Percentiles rank a stretch among this genome's conserved stretches.
Evolutionary conservation across 2,329 filamentous ascomycete genomes (phyloP).

Genomic region (Alternaria atra): DNA sequence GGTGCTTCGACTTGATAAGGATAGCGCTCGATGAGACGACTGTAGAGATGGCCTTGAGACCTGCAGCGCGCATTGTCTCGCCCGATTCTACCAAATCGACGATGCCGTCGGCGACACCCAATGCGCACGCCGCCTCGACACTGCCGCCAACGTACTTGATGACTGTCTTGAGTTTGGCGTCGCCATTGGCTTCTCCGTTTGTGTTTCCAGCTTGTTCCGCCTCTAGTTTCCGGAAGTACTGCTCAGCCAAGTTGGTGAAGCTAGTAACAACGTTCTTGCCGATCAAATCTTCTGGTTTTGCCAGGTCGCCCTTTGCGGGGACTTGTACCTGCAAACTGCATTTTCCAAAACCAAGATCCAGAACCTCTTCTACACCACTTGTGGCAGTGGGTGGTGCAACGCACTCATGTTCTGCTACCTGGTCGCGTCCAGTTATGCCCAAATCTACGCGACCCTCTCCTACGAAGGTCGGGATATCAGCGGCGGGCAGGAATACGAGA

Average conservation of each 20-base stretch:
- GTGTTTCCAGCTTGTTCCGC: constrained; percentile 51
- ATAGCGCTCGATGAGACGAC: constrained; percentile 88
- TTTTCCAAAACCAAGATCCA: constrained; percentile 88
- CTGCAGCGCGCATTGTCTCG: constrained; percentile 96
- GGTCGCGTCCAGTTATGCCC: constrained; percentile 93
- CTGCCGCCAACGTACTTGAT: constrained; percentile 95
- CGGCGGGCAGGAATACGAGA: constrained; percentile 94
- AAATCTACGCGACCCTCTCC: constrained; percentile 93
- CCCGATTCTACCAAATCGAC: constrained; percentile 98
- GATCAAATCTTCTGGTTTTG: constrained; percentile 77
- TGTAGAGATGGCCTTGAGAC: constrained; percentile 92
- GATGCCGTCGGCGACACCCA: constrained; percentile 96
- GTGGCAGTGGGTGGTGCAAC: constrained; percentile 57
- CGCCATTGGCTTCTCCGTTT: constrained; percentile 47
- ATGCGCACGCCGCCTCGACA: constrained; percentile 94
- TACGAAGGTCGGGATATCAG: constrained; percentile 97
- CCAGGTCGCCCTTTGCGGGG: constrained; percentile 80
- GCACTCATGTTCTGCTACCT: constrained; percentile 89
- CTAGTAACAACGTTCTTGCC: constrained; percentile 96
- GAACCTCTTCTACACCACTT: constrained; percentile 77
- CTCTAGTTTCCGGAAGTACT: constrained; percentile 86
- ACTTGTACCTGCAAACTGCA: constrained; percentile 98
- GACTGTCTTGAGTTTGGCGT: constrained; percentile 77
- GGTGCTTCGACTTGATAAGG: constrained; percentile 87
- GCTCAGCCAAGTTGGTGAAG: constrained; percentile 83